Evolutionary conservation across 129 eudicot species (phyloP).

Genomic region (Glebionis coronaria): DNA sequence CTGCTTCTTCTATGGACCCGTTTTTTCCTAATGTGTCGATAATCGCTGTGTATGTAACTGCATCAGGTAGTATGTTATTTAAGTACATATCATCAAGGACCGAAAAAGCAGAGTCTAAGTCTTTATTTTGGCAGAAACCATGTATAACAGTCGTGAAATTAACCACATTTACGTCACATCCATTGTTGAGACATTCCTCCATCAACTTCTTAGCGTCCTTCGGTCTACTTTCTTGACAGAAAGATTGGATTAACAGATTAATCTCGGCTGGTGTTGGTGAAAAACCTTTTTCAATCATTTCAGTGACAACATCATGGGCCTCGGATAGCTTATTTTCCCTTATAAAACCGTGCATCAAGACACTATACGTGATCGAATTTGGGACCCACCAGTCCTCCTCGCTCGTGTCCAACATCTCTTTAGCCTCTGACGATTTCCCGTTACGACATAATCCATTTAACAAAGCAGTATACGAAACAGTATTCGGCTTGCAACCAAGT

Average conservation of each 20-base stretch:
- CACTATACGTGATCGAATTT: conserved; percentile 80
- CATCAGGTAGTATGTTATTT: conserved; percentile 74
- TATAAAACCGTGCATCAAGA: conserved; percentile 71
- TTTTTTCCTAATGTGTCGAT: conserved; percentile 64
- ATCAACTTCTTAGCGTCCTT: conserved; percentile 62
- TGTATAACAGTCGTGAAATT: conserved; percentile 79
- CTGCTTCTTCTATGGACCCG: conserved; percentile 67
- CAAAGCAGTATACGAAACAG: conserved; percentile 70
- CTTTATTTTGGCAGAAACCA: conserved; percentile 67
- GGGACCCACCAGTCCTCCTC: conserved; percentile 95
- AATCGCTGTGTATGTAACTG: conserved; percentile 62
- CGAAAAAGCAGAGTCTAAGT: conserved; percentile 70
- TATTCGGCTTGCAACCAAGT: conserved; percentile 79
- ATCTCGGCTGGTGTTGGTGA: conserved; percentile 75
- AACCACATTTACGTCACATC: conserved; percentile 76
- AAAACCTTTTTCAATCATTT: conserved; percentile 77
- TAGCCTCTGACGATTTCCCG: conserved; percentile 73
- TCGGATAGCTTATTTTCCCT: conserved; percentile 72
- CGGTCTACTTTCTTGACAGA: conserved; percentile 55
- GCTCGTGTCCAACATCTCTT: conserved; percentile 64
- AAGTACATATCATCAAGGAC: conserved; percentile 90
- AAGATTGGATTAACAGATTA: conserved; percentile 65
- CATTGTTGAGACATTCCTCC: conserved; percentile 67
- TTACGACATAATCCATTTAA: conserved; percentile 69
- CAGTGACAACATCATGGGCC: conserved; percentile 58